A percentile compares a stretch with the other conserved stretches of the same genome.
phyloP scores from a whole-genome alignment of 2,329 filamentous ascomycete genomes.

The Cercospora zeina region DNA sequence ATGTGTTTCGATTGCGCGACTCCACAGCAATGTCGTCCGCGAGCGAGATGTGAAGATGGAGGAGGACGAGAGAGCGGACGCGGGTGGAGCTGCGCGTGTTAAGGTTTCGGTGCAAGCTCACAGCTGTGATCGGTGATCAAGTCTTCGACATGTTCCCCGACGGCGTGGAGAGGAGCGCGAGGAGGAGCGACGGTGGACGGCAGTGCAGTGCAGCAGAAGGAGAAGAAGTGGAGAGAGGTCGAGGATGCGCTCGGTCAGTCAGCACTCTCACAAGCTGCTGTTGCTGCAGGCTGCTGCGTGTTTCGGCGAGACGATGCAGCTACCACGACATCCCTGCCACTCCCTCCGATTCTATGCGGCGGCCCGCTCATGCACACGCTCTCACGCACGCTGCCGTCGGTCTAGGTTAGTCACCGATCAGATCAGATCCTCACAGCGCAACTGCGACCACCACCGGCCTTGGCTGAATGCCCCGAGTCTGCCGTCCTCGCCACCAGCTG shows the following conservation, averaged over 20 bases:
- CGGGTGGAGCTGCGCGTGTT: slow-evolving; percentile 73
- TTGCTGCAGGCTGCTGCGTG: not conserved
- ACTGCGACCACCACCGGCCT: not conserved
- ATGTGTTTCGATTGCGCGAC: not conserved
- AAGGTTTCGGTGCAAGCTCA: slow-evolving; percentile 65
- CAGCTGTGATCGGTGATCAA: slow-evolving; percentile 48
- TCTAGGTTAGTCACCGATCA: not conserved
- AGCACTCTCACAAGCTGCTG: slow-evolving; percentile 5
- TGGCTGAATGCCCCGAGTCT: not conserved
- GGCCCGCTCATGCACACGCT: slow-evolving; percentile 3
- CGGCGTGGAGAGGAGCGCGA: not conserved
- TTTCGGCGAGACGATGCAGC: slow-evolving; percentile 7
- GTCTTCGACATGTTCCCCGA: slow-evolving; percentile 65
- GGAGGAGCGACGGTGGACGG: not conserved
- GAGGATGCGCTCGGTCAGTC: slow-evolving; percentile 48
- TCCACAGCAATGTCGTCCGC: not conserved
- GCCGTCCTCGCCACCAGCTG: not conserved
- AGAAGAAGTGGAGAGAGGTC: not conserved
- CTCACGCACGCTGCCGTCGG: not conserved
- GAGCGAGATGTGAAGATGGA: not conserved
- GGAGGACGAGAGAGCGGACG: slow-evolving; percentile 1
- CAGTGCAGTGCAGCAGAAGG: not conserved
- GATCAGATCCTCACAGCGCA: not conserved
- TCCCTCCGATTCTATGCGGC: not conserved
- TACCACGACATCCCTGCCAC: slow-evolving; percentile 4